These are phyloP conservation scores for Leishmania arabica DNA, from an alignment of 208 protist species.

Conservation along the genomic window DNA sequence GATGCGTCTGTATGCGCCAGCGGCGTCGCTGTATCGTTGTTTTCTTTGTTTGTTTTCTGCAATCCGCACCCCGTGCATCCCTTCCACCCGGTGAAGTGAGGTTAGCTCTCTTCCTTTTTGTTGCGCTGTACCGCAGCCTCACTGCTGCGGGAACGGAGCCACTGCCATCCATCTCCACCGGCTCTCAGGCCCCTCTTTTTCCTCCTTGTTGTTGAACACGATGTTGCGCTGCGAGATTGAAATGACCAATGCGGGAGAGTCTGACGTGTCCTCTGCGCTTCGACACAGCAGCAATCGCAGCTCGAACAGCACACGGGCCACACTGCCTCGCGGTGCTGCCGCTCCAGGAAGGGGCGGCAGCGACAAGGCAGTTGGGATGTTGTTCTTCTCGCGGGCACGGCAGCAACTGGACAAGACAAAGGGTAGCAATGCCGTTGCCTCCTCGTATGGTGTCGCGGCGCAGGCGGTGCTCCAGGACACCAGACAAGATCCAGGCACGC, in stretches of 20 bases:
- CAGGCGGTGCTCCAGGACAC: slow-evolving; percentile 3
- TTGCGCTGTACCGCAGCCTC: neutral
- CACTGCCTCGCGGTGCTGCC: neutral
- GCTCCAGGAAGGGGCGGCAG: neutral
- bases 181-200: neutral
- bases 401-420: slow-evolving; percentile 3
- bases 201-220: neutral
- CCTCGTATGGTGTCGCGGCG: slow-evolving; percentile 10
- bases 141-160: neutral
- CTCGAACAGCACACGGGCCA: too few relatives aligned
- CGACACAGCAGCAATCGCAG: neutral
- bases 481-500: neutral
- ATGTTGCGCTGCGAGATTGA: neutral
- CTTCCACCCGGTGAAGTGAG: neutral
- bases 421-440: neutral
- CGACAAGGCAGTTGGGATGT: neutral
- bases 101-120: neutral
- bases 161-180: neutral
- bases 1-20: neutral
- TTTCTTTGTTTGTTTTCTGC: neutral
- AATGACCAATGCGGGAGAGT: neutral
- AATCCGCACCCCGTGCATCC: neutral
- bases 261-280: neutral
- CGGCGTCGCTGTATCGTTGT: neutral
- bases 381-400: slow-evolving; percentile 15